Evolutionary conservation across 441 rosid species (phyloP).

Genomic region (Hypseocharis bilobata): DNA sequence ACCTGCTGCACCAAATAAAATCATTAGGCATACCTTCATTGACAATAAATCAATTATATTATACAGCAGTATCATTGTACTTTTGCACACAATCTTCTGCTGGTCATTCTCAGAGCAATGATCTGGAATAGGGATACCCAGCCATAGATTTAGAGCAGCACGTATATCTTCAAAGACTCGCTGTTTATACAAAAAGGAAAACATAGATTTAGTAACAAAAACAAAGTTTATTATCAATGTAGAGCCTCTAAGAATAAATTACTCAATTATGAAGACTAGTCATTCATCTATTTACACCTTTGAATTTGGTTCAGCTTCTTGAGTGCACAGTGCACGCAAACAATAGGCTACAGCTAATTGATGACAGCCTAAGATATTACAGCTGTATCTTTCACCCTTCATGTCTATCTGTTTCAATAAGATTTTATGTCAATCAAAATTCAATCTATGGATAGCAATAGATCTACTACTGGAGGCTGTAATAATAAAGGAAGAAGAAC

Average conservation of each 20-base stretch:
- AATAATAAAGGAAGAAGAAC: conserved; percentile 14
- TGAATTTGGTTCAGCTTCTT: conserved; percentile 71
- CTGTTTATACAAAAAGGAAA: conserved; percentile 33
- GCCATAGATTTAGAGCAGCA: conserved; percentile 56
- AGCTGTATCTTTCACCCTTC: conserved; percentile 19
- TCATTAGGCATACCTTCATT: conserved; percentile 44
- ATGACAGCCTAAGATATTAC: conserved; percentile 30
- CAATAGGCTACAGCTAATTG: conserved; percentile 61
- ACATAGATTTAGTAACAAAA: conserved; percentile 18
- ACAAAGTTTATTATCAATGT: conserved; percentile 3
- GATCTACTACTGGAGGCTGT: conserved; percentile 11
- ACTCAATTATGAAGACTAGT: conserved; percentile 30
- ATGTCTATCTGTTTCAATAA: conserved; percentile 32
- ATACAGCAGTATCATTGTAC: conserved; percentile 46
- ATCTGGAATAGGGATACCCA: conserved; percentile 32
- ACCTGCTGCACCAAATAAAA: conserved; percentile 14
- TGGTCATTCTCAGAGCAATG: conserved; percentile 25
- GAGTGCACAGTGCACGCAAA: conserved; percentile 61
- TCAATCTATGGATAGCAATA: conserved; percentile 18
- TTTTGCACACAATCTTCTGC: conserved; percentile 32
- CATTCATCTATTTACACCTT: conserved; percentile 45
- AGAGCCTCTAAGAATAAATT: conserved; percentile 14
- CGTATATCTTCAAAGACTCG: conserved; percentile 47
- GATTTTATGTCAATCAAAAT: conserved; percentile 20
- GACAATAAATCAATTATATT: conserved; percentile 59